A percentile compares a stretch with the other conserved stretches of the same genome.
Conservation (phyloP, 192 early-diverging fungal species). For the Backusella circina region DNA sequence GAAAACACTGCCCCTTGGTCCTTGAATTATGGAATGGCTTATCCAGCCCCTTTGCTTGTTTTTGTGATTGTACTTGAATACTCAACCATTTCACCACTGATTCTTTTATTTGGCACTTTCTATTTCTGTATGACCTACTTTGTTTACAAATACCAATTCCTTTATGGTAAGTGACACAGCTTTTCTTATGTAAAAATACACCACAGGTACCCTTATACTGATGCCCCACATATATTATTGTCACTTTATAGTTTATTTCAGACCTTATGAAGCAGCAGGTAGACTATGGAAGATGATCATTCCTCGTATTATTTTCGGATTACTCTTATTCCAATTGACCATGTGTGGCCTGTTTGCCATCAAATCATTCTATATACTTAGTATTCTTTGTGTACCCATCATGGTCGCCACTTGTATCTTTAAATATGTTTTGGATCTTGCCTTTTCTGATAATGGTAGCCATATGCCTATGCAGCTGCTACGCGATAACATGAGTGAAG, state of each 20-base stretch:
- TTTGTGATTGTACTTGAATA: conserved; percentile 70
- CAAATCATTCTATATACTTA: conserved; percentile 37
- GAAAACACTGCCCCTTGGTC: conserved; percentile 61
- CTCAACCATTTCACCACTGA: conserved; percentile 65
- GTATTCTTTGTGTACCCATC: conserved; percentile 38
- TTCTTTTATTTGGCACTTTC: conserved; percentile 60
- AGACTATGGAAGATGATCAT: conserved; percentile 67
- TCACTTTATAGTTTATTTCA: conserved; percentile 57
- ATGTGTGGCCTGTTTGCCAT: conserved; percentile 60
- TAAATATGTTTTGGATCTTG: conserved; percentile 30
- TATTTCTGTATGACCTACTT: conserved; percentile 64
- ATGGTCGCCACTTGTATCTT: conserved; percentile 45
- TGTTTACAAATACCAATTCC: conserved; percentile 72
- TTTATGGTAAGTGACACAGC: conserved; percentile 48
- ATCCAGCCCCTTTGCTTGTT: conserved; percentile 60
- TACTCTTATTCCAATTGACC: conserved; percentile 64
- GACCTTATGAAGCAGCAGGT: conserved; percentile 68
- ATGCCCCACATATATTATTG: neutral
- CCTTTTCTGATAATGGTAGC: conserved; percentile 13
- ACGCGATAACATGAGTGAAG: conserved; percentile 7
- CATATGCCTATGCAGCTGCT: conserved; percentile 27
- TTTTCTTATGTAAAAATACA: neutral
- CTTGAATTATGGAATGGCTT: conserved; percentile 63
- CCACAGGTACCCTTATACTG: no score
- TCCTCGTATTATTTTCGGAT: conserved; percentile 56